A percentile compares a stretch with the other conserved stretches of the same genome.
These are phyloP conservation scores for Aspergillus puulaauensis DNA, from an alignment of 2,329 filamentous ascomycete species.

Conservation along the genomic window DNA sequence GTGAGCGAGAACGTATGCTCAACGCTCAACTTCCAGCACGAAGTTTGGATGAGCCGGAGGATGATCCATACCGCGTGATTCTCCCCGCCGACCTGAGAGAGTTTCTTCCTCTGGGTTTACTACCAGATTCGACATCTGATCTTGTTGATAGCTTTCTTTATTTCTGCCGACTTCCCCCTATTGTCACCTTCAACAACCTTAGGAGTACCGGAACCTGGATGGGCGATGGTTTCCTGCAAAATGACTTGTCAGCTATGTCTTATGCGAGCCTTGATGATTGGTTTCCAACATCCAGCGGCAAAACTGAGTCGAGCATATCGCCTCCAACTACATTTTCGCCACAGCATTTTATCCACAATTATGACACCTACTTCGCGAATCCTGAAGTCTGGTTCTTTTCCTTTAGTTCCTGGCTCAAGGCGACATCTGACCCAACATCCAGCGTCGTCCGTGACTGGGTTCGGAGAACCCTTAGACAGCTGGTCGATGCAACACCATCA, in stretches of 20 bases:
- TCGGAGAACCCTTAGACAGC: slow-evolving; percentile 55
- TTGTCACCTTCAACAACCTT: slow-evolving; percentile 28
- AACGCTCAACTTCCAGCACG: slow-evolving; percentile 65
- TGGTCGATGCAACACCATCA: slow-evolving; percentile 48
- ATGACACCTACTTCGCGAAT: slow-evolving; percentile 56
- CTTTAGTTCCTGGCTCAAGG: slow-evolving; percentile 32
- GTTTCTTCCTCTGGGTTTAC: slow-evolving; percentile 50
- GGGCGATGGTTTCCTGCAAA: slow-evolving; percentile 56
- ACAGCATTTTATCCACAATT: slow-evolving; percentile 41
- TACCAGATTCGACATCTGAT: slow-evolving; percentile 36
- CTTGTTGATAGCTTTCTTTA: slow-evolving; percentile 70
- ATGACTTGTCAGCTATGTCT: slow-evolving; percentile 35
- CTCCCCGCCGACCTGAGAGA: slow-evolving; percentile 74
- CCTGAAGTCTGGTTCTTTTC: slow-evolving; percentile 49
- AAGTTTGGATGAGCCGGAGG: slow-evolving; percentile 70
- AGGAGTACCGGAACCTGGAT: slow-evolving; percentile 38
- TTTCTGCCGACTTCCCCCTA: slow-evolving; percentile 65
- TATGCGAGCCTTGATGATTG: slow-evolving; percentile 25
- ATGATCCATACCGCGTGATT: slow-evolving; percentile 80
- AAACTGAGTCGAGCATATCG: slow-evolving; percentile 10
- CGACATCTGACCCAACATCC: slow-evolving; percentile 27
- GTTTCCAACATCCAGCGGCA: slow-evolving; percentile 18
- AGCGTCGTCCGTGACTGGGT: slow-evolving; percentile 49
- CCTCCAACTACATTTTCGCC: slow-evolving; percentile 37
- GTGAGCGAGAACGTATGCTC: slow-evolving; percentile 54